Conservation (phyloP, 257 asterid species). For the Rauvolfia tetraphylla region DNA sequence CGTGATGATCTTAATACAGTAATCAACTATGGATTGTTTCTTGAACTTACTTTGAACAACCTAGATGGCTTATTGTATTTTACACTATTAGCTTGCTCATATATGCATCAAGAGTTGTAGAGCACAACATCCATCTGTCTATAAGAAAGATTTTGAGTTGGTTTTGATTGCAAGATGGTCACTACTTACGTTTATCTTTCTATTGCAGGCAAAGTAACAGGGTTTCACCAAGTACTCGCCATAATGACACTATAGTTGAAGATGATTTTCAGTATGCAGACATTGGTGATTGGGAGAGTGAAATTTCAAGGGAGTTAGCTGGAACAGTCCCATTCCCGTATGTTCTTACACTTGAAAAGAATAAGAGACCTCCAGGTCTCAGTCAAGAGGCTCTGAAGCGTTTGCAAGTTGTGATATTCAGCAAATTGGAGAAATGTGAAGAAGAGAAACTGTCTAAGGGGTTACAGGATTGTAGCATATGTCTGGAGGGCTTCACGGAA, state of each 20-base stretch:
- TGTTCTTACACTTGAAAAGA: constrained; percentile 24
- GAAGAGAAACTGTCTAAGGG: constrained; percentile 26
- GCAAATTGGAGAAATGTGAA: constrained; percentile 22
- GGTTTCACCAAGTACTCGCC: constrained; percentile 35
- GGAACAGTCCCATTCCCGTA: constrained; percentile 29
- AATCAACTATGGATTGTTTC: neutral
- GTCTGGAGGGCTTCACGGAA: constrained; percentile 67
- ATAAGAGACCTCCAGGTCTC: constrained; percentile 69
- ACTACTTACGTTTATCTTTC: neutral
- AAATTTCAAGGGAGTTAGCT: constrained; percentile 40
- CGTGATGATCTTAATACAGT: neutral
- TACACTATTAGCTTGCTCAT: neutral
- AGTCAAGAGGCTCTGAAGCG: constrained; percentile 48
- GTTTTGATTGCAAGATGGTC: neutral
- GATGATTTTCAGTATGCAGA: constrained; percentile 54
- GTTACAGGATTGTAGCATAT: constrained; percentile 44
- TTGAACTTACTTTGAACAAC: neutral
- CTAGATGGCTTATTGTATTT: neutral
- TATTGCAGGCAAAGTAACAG: constrained; percentile 21
- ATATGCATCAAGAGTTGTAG: neutral
- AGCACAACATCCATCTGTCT: neutral
- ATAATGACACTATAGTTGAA: constrained; percentile 24
- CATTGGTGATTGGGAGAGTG: constrained; percentile 65
- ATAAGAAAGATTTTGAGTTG: neutral
- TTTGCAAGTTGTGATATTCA: constrained; percentile 45